These are phyloP conservation scores for Sphaerulina populicola DNA, from an alignment of 2,329 filamentous ascomycete genomes.

Conservation along the genomic window DNA sequence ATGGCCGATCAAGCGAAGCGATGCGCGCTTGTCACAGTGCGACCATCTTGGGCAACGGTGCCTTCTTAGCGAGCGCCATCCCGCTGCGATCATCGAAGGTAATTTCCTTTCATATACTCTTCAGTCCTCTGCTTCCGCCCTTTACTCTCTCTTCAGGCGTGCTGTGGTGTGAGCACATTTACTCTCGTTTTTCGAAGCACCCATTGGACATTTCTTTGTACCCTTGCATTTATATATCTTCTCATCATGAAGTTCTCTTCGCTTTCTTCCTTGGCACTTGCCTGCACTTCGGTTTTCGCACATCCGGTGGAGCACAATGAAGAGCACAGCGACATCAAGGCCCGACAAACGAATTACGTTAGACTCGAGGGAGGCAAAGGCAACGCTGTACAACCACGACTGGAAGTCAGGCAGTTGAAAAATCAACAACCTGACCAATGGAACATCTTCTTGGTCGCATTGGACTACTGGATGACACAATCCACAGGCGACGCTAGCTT, in stretches of 20 bases:
- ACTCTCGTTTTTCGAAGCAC: conserved; percentile 5
- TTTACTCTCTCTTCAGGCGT: not conserved
- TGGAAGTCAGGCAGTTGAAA: conserved; percentile 23
- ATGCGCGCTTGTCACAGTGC: conserved; percentile 2
- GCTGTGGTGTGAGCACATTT: conserved; percentile 6
- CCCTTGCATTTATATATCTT: conserved; percentile 1
- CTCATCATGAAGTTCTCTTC: conserved; percentile 18
- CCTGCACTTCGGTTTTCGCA: conserved; percentile 17
- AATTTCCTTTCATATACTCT: conserved; percentile 10
- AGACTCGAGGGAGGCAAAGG: not conserved
- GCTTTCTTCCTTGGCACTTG: conserved; percentile 15
- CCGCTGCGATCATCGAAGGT: conserved; percentile 2
- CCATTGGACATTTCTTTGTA: conserved; percentile 4
- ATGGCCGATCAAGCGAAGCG: conserved; percentile 13
- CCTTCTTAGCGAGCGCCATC: conserved; percentile 7
- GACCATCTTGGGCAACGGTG: conserved; percentile 8
- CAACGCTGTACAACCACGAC: conserved; percentile 12
- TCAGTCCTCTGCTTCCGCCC: conserved; percentile 1
- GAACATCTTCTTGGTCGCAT: conserved; percentile 22
- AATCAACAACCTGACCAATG: conserved; percentile 23
- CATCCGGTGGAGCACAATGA: conserved; percentile 10
- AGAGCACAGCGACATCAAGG: conserved; percentile 11
- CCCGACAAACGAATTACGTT: conserved; percentile 5
- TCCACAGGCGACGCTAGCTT: conserved; percentile 11
- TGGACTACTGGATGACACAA: conserved; percentile 17